Base-by-base conservation (phyloP, 345 rosid species). In the Diplotaxis tenuifolia region DNA sequence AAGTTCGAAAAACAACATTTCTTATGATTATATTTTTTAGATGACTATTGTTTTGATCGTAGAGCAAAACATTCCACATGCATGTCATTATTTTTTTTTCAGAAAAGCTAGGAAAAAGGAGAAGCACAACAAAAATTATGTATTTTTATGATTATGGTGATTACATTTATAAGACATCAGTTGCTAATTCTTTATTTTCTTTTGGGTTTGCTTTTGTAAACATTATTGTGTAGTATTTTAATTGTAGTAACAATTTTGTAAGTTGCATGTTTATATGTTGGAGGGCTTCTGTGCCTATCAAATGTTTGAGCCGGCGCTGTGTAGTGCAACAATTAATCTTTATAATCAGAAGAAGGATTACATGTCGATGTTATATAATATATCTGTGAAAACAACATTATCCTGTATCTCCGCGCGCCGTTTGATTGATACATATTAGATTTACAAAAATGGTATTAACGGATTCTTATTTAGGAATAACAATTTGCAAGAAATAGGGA, bases 281-380 rank as follows among this genome's bases (percentile, higher is more conserved):
- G 50, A n/a, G 8, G 50, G 18, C 0, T 42, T 42, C 50, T 1
- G 50, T 0, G 18, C n/a, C 50, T 42, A 42, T 42, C 18, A 42
- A 42, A 42, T 42, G 50, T 42, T 42, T n/a, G 16, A 40, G 50
- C 50, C 50, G 7, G 50, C 50, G 50, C 50, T 42, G 50, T 42
- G 18, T n/a, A 42, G 50, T 5, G 50, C 10, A 75, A 28, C 61
- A 38, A n/a, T n/a, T n/a, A n/a, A 53, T 62, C 47, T 61, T 68
- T 62, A 75, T 63, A 62, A 32, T 15, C 6, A 54, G 70, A 76
- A 76, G 14, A 42, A 63, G 32, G 75, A 76, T 76, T 70, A 45
- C 66, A 42, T 63, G 75, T 42, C 65, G 69, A 68, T 68, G 16
- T 42, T 62, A 12, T 61, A 25, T 27, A 22, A 22, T 45, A 21